phyloP scores from a whole-genome alignment of 139 green algal genomes.

The Pedinophyceae sp. region DNA sequence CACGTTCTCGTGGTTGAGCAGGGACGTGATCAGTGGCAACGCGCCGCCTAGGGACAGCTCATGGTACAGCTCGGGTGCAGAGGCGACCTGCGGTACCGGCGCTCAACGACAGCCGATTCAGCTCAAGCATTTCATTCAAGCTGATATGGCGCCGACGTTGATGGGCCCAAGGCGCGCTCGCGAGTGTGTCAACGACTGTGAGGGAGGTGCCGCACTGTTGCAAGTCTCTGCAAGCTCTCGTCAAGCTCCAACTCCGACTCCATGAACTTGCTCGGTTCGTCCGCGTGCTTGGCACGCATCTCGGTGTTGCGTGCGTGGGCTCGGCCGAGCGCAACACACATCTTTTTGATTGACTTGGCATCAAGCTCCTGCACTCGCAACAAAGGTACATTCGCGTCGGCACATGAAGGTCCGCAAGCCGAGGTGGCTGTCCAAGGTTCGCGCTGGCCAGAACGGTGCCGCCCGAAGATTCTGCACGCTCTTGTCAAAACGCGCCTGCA shows the following conservation, averaged over 20 bases:
- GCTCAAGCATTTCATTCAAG: slow-evolving; percentile 8
- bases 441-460: too few relatives aligned
- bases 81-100: slow-evolving; percentile 25
- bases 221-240: slow-evolving; percentile 44
- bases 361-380: too few relatives aligned
- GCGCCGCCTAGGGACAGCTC: slow-evolving; percentile 36
- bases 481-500: too few relatives aligned
- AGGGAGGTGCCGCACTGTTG: slow-evolving; percentile 26
- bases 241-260: slow-evolving; percentile 91
- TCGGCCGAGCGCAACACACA: too few relatives aligned
- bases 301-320: slow-evolving; percentile 67
- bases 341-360: too few relatives aligned
- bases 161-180: background rate
- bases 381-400: too few relatives aligned
- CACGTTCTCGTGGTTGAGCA: slow-evolving; percentile 86
- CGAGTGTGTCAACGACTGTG: background rate
- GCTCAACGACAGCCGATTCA: slow-evolving; percentile 12
- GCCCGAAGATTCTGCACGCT: too few relatives aligned
- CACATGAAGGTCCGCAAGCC: too few relatives aligned
- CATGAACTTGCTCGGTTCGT: slow-evolving; percentile 80
- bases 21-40: slow-evolving; percentile 49
- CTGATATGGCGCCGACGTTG: background rate
- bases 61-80: slow-evolving; percentile 63
- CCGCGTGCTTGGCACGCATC: slow-evolving; percentile 58
- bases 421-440: too few relatives aligned